These are phyloP conservation scores for Galerina sulciceps DNA, from an alignment of 768 basidiomycete genomes.

Conservation along the genomic window DNA sequence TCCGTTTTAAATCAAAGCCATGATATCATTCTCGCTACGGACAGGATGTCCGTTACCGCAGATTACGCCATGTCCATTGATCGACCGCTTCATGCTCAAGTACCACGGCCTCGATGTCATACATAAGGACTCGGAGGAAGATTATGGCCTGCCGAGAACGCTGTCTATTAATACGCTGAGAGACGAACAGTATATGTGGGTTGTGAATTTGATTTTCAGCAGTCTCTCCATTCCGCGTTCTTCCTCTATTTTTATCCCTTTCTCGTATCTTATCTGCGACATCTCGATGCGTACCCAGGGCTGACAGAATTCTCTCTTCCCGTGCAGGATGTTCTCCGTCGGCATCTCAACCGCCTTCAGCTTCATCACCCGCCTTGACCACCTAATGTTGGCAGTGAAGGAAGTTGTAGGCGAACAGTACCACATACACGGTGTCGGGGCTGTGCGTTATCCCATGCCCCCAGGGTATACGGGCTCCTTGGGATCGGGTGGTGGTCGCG, in stretches of 20 bases:
- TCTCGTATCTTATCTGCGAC: too few species aligned
- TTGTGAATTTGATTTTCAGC: conserved; percentile 12
- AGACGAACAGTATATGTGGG: conserved; percentile 81
- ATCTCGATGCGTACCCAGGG: neutral
- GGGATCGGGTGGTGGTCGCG: neutral
- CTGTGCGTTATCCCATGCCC: neutral
- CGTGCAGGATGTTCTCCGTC: conserved; percentile 67
- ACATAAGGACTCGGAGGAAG: conserved; percentile 71
- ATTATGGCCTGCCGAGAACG: conserved; percentile 72
- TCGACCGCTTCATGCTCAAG: conserved; percentile 50
- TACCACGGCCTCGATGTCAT: conserved; percentile 70
- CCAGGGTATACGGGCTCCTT: neutral
- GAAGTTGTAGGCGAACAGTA: conserved; percentile 88
- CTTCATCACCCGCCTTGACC: conserved; percentile 75
- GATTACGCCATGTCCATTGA: conserved; percentile 78
- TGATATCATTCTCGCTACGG: conserved; percentile 78
- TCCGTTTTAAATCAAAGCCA: conserved; percentile 46
- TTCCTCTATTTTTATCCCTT: too few species aligned
- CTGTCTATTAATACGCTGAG: conserved; percentile 75
- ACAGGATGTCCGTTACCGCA: conserved; percentile 81
- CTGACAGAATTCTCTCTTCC: neutral
- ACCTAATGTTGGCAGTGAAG: conserved; percentile 80
- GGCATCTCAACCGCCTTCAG: conserved; percentile 72
- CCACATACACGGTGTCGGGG: conserved; percentile 74
- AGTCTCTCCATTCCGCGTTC: neutral